phyloP scores from a whole-genome alignment of 495 filamentous ascomycete genomes.

The Penicillium verhagenii region DNA sequence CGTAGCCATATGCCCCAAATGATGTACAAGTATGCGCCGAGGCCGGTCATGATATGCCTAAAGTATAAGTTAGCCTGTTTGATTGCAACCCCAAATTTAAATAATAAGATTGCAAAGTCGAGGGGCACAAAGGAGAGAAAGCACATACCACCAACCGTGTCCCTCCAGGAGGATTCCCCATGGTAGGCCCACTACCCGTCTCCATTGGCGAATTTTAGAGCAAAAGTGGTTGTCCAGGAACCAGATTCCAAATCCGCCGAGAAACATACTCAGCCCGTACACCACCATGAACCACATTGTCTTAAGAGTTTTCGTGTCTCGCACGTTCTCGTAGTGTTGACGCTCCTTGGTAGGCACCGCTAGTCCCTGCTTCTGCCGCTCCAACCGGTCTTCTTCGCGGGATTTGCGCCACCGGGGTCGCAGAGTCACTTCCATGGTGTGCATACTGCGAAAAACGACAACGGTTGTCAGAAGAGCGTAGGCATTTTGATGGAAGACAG shows the following conservation, averaged over 20 bases:
- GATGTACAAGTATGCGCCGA: slow-evolving; percentile 80
- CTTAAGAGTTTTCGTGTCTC: slow-evolving; percentile 59
- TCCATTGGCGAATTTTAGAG: slow-evolving; percentile 63
- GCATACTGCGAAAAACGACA: slow-evolving; percentile 79
- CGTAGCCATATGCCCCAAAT: slow-evolving; percentile 85
- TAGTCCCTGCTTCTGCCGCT: slow-evolving; percentile 39
- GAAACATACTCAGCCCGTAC: slow-evolving; percentile 69
- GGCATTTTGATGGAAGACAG: slow-evolving; percentile 86
- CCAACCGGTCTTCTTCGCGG: slow-evolving; percentile 43
- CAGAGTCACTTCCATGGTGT: slow-evolving; percentile 82
- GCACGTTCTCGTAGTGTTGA: slow-evolving; percentile 49
- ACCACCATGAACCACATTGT: slow-evolving; percentile 76
- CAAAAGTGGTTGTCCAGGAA: slow-evolving; percentile 83
- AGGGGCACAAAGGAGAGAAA: not conserved
- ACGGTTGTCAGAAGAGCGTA: slow-evolving; percentile 78
- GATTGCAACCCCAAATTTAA: not conserved
- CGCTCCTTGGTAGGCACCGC: slow-evolving; percentile 40
- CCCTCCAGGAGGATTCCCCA: slow-evolving; percentile 92
- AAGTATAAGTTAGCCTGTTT: slow-evolving; percentile 9
- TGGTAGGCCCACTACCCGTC: slow-evolving; percentile 72
- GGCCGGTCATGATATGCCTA: slow-evolving; percentile 66
- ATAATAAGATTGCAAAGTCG: not conserved
- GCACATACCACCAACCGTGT: slow-evolving; percentile 93
- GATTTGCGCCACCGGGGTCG: slow-evolving; percentile 54
- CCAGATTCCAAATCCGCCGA: slow-evolving; percentile 86